These are phyloP conservation scores for Claviceps sorghi DNA, from an alignment of 2,329 filamentous ascomycete species.

Conservation along the genomic window DNA sequence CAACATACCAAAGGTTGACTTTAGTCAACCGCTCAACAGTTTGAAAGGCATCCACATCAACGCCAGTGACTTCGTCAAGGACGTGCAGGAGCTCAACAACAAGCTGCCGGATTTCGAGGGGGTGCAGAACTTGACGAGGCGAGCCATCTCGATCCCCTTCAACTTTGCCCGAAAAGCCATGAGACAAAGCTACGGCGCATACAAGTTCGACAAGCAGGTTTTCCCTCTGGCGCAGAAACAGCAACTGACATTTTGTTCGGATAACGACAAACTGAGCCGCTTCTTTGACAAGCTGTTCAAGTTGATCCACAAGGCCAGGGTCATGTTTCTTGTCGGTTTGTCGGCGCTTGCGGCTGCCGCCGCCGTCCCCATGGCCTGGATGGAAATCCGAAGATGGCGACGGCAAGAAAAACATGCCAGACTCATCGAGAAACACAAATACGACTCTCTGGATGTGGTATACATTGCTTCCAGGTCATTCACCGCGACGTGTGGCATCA, in stretches of 20 bases:
- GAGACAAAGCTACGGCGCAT: slow-evolving; percentile 55
- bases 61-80: slow-evolving; percentile 50
- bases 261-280: slow-evolving; percentile 63
- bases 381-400: slow-evolving; percentile 66
- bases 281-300: slow-evolving; percentile 67
- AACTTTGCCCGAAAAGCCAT: slow-evolving; percentile 61
- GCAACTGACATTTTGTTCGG: slow-evolving; percentile 72
- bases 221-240: slow-evolving; percentile 80
- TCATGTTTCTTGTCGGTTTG: slow-evolving; percentile 63
- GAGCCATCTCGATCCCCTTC: slow-evolving; percentile 65
- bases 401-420: slow-evolving; percentile 55
- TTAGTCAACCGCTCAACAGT: slow-evolving; percentile 48
- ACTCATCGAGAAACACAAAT: slow-evolving; percentile 48
- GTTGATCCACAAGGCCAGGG: slow-evolving; percentile 53
- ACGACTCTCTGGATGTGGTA: slow-evolving; percentile 74
- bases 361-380: slow-evolving; percentile 65
- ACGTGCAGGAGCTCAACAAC: slow-evolving; percentile 57
- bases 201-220: slow-evolving; percentile 60
- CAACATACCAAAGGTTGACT: slow-evolving; percentile 40
- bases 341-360: slow-evolving; percentile 54
- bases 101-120: slow-evolving; percentile 72
- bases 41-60: slow-evolving; percentile 57
- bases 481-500: slow-evolving; percentile 58
- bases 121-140: slow-evolving; percentile 68
- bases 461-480: slow-evolving; percentile 76